Conservation (phyloP, 306 rosid genomes). For the Elaeagnus macrophylla region DNA sequence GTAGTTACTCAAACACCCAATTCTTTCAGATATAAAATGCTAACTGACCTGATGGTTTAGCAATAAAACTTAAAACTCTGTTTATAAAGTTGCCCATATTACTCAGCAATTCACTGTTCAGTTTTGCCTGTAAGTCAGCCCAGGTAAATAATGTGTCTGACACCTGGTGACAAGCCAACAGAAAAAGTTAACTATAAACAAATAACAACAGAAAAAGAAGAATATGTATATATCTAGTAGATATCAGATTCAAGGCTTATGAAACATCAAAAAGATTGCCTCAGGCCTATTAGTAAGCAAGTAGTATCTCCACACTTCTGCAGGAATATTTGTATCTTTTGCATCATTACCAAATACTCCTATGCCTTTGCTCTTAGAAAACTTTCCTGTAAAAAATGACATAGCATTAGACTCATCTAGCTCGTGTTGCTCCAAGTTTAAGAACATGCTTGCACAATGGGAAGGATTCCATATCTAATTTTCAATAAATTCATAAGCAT, state of each 20-base stretch:
- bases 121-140: conserved; percentile 68
- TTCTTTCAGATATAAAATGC: background rate
- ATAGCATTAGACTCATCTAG: too few species aligned
- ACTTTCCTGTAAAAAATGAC: conserved; percentile 36
- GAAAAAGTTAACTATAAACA: background rate
- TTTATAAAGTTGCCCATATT: conserved; percentile 67
- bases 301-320: conserved; percentile 76
- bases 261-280: conserved; percentile 24
- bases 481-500: too few species aligned
- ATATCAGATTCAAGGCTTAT: conserved; percentile 1
- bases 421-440: too few species aligned
- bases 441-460: too few species aligned
- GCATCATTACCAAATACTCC: conserved; percentile 72
- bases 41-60: conserved; percentile 59
- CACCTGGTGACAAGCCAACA: conserved; percentile 26
- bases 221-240: background rate
- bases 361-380: conserved; percentile 63
- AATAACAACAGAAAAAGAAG: conserved; percentile 12
- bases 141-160: conserved; percentile 63
- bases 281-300: conserved; percentile 72
- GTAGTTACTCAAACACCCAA: too few species aligned
- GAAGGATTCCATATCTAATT: too few species aligned
- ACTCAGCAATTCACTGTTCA: conserved; percentile 52
- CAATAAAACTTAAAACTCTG: conserved; percentile 67
- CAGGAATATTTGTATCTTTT: conserved; percentile 56